Base-by-base conservation (phyloP, 2,329 filamentous ascomycete genomes). In the Diaporthe aspalathi region DNA sequence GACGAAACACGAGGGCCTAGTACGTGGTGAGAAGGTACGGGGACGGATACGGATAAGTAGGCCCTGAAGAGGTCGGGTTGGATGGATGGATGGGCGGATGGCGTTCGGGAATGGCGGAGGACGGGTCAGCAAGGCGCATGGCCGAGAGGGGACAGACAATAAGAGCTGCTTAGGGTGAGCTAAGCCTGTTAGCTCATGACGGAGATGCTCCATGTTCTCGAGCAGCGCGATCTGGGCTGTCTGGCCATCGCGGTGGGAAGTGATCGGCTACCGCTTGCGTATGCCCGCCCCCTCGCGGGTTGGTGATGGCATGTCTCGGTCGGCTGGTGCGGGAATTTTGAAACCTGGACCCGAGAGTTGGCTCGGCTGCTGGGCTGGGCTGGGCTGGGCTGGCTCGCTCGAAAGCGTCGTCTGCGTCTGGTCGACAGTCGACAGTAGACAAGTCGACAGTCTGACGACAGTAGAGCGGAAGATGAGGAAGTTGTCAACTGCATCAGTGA, bases 181-280 rank as follows among this genome's bases (percentile, higher is more conserved):
- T 65, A 65, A 50, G 60, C 60, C 50, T 50, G 50, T 43, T 45
- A 65, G 60, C 60, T 65, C 22, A 65, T 38, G 60, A 35, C 60
- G 52, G 52, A 8, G 17, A 69, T 65, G 47, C 45, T 32, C 47
- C 40, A 47, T 17, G 9, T 32, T 32, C n/a, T n/a, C n/a, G n/a
- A n/a, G n/a, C n/a, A n/a, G n/a, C n/a, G n/a, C n/a, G n/a, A n/a
- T n/a, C n/a, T n/a, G n/a, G n/a, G n/a, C n/a, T 24, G n/a, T 24
- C 40, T 22, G 32, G 14, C 40, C 20, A 17, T 47, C 40, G 43
- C 22, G 43, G 38, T 60, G 43, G 20, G 43, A 14, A 32, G 3
- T 50, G 45, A 50, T 65, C 45, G 67, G n/a, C 62, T 40, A 54
- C 68, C 50, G 68, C 68, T 70, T 70, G 68, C 68, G 68, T 70